Evolutionary conservation across 352 stramenopile genomes (phyloP).

Genomic region (Pythium guiyangense): DNA sequence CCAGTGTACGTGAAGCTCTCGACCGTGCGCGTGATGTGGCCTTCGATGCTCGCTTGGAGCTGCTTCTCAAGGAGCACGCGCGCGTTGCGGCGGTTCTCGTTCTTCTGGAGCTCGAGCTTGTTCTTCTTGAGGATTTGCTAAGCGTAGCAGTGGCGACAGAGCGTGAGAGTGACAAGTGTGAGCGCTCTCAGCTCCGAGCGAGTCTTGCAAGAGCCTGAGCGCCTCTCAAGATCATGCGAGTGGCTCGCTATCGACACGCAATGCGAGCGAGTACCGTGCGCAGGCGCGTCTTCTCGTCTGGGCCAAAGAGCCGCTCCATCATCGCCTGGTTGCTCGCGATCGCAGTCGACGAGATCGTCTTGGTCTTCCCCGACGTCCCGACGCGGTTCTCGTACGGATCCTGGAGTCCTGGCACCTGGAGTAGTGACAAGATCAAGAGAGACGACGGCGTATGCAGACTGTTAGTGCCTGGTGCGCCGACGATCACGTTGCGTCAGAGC

Average conservation of each 20-base stretch:
- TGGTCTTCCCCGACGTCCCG: slow-evolving; percentile 26
- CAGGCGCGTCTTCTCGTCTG: slow-evolving; percentile 56
- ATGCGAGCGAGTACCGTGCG: slow-evolving; percentile 27
- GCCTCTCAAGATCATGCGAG: no score
- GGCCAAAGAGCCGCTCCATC: slow-evolving; percentile 72
- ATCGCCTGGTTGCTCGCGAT: slow-evolving; percentile 65
- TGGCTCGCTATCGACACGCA: not conserved
- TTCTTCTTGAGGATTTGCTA: slow-evolving; percentile 82
- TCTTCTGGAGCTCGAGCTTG: slow-evolving; percentile 74
- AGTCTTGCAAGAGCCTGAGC: no score
- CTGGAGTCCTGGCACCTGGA: slow-evolving; percentile 31
- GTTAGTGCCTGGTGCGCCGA: not conserved
- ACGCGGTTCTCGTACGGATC: slow-evolving; percentile 64
- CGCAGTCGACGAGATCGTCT: slow-evolving; percentile 33
- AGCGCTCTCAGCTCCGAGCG: not conserved
- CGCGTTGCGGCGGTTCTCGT: slow-evolving; percentile 66
- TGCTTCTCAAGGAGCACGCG: slow-evolving; percentile 80
- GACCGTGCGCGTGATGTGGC: slow-evolving; percentile 84
- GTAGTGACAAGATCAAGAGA: not conserved
- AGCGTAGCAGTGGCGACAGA: not conserved
- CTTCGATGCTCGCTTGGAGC: slow-evolving; percentile 84
- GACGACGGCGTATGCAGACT: not conserved
- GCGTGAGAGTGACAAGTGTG: not conserved
- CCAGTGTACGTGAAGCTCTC: slow-evolving; percentile 55
- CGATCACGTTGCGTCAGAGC: no score